Evolutionary conservation across 2,329 filamentous ascomycete genomes (phyloP).

Genomic region (Xylogone sp.): DNA sequence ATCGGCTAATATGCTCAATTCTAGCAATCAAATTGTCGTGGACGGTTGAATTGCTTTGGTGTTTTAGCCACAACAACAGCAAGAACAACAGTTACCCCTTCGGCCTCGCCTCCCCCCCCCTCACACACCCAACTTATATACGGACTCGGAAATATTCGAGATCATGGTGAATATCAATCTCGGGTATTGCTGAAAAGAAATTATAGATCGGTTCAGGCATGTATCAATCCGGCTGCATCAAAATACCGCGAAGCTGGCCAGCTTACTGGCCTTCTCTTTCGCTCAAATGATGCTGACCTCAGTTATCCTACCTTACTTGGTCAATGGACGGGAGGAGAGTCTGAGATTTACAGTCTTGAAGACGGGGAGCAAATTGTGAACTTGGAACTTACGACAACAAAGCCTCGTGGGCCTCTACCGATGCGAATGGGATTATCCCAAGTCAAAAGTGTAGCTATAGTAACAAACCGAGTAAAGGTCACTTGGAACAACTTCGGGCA

Average conservation of each 20-base stretch:
- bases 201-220: conserved; percentile 8
- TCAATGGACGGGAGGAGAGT: conserved; percentile 9
- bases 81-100: conserved; percentile 2
- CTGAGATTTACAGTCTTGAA: conserved; percentile 5
- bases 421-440: conserved; percentile 1
- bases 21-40: neutral
- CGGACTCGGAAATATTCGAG: conserved; percentile 2
- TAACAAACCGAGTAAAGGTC: conserved; percentile 6
- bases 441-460: conserved; percentile 4
- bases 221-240: conserved; percentile 1
- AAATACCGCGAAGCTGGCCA: conserved; percentile 6
- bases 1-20: conserved; percentile 4
- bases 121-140: neutral
- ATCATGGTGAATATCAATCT: conserved; percentile 6
- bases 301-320: conserved; percentile 8
- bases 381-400: conserved; percentile 1
- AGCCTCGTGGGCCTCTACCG: neutral
- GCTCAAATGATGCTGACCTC: neutral
- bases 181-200: conserved; percentile 4
- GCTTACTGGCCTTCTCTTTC: conserved; percentile 10
- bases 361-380: conserved; percentile 8
- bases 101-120: neutral
- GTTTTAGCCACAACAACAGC: conserved; percentile 5
- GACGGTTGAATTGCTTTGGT: conserved; percentile 7
- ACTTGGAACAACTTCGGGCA: neutral